Base-by-base conservation (phyloP, 257 asterid genomes). In the Solanum stenotomum region DNA sequence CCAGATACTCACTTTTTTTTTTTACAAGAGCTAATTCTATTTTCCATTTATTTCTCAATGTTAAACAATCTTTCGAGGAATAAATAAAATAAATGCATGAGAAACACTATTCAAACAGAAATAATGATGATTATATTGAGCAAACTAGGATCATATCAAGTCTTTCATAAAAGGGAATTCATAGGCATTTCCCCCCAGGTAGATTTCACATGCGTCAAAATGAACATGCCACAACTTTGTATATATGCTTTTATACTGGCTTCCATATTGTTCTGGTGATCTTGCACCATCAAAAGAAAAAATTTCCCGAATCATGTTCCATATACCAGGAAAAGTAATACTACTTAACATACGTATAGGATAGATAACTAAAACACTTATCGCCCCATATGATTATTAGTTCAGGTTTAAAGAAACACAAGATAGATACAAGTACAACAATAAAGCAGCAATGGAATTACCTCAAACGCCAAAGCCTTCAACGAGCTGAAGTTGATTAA, bases 401-500 rank as follows among this genome's bases (percentile, higher is more conserved):
- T 81, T 81, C 68, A 49, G 70, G 38, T 81, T 81, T 29, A 44
- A n/a, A 12, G 59, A n/a, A 77, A 78, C 82, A 79, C n/a, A 22
- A 77, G 5, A 16, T 31, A 15, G 87, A 71, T 84, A 52, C 67
- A 18, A 20, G 77, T 40, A 11, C 20, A 33, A 11, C 67, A 88
- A 29, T 11, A 25, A 72, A 76, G 42, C 74, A 71, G 35, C 27
- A 86, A 52, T 29, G 9, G 44, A 33, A 15, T 37, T 78, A 65
- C 78, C 40, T 67, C 31, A 85, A 56, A 59, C 40, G 84, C n/a
- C 82, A 81, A 25, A 86, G 88, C 84, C 87, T 84, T 87, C 59
- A 81, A 84, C 93, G 87, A 90, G 90, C 89, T 72, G 90, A 87
- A 86, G 91, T 88, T 46, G 7, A 63, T 63, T 91, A 91, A 88